Evolutionary conservation across 2,329 filamentous ascomycete species (phyloP).

Genomic region (Basipetospora sp.): DNA sequence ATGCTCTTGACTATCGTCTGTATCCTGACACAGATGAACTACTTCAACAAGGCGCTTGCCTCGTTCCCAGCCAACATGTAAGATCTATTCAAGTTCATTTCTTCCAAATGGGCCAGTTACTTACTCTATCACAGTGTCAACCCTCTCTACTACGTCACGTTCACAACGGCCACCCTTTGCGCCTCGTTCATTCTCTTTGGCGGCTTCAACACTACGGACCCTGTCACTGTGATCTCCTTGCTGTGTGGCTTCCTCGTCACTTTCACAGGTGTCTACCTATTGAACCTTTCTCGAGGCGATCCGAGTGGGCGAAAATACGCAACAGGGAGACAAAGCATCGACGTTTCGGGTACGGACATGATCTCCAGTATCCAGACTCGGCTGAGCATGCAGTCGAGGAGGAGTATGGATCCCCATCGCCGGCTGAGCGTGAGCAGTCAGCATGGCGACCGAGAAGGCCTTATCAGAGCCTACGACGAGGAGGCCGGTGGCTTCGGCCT

Average conservation of each 20-base stretch:
- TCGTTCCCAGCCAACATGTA: conserved; percentile 97
- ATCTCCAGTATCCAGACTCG: conserved; percentile 80
- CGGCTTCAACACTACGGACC: conserved; percentile 88
- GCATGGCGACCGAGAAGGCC: conserved; percentile 58
- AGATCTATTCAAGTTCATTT: too few relatives aligned
- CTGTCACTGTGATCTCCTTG: conserved; percentile 81
- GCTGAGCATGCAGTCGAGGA: conserved; percentile 78
- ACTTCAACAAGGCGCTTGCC: conserved; percentile 96
- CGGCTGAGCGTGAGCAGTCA: conserved; percentile 51
- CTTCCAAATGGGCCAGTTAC: too few relatives aligned
- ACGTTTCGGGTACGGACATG: conserved; percentile 80
- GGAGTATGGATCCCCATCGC: conserved; percentile 52
- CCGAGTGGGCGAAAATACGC: conserved; percentile 61
- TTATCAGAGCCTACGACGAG: conserved; percentile 82
- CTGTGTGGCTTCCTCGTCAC: conserved; percentile 88
- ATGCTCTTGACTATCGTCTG: conserved; percentile 84
- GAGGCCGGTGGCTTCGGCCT: conserved; percentile 59
- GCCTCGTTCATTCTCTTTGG: conserved; percentile 92
- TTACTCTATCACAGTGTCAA: conserved; percentile 53
- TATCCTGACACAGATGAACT: conserved; percentile 98
- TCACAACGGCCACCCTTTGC: conserved; percentile 84
- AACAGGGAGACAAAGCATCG: conserved; percentile 46
- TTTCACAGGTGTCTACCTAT: conserved; percentile 85
- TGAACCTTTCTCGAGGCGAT: conserved; percentile 88
- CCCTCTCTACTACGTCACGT: conserved; percentile 92